Conservation (phyloP, 805 yeast genomes). For the Clavispora vitiphila region DNA sequence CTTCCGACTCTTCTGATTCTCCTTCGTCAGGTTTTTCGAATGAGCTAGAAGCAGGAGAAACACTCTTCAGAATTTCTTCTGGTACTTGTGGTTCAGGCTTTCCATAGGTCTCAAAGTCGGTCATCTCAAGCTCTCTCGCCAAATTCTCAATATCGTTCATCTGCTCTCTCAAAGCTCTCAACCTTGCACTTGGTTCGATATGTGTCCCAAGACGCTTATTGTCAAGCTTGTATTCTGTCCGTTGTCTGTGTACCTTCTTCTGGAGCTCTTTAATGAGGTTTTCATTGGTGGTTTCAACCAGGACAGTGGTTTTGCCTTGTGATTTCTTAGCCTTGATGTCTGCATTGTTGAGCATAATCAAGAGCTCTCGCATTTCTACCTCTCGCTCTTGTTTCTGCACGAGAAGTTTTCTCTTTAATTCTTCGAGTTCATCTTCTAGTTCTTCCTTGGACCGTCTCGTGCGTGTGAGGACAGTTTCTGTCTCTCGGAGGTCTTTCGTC, state of each 20-base stretch:
- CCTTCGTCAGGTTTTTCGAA: background rate
- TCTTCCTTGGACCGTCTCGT: slow-evolving; percentile 61
- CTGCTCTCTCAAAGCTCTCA: slow-evolving; percentile 69
- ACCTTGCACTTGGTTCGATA: slow-evolving; percentile 71
- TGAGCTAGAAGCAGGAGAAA: background rate
- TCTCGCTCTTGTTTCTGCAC: slow-evolving; percentile 73
- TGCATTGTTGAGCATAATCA: slow-evolving; percentile 54
- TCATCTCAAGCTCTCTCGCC: slow-evolving; percentile 82
- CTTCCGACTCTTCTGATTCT: slow-evolving; percentile 3
- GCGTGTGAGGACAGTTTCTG: slow-evolving; percentile 50
- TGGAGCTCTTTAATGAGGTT: slow-evolving; percentile 38
- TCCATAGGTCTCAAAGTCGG: slow-evolving; percentile 56
- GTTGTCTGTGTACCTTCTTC: slow-evolving; percentile 42
- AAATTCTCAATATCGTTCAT: slow-evolving; percentile 83
- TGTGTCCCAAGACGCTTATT: slow-evolving; percentile 44
- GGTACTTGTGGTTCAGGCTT: slow-evolving; percentile 6
- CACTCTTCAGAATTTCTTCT: background rate
- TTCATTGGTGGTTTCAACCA: slow-evolving; percentile 29
- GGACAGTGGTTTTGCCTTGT: slow-evolving; percentile 33
- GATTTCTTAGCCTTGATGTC: slow-evolving; percentile 28
- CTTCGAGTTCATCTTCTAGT: slow-evolving; percentile 58
- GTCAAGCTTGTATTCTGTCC: slow-evolving; percentile 43
- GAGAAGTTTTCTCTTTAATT: slow-evolving; percentile 51
- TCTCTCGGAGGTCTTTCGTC: slow-evolving; percentile 58
- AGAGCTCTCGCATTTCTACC: slow-evolving; percentile 68